A percentile compares a stretch with the other conserved stretches of the same genome.
Evolutionary conservation across 2,329 filamentous ascomycete genomes (phyloP).

Genomic region (Sporothrix curviconia): DNA sequence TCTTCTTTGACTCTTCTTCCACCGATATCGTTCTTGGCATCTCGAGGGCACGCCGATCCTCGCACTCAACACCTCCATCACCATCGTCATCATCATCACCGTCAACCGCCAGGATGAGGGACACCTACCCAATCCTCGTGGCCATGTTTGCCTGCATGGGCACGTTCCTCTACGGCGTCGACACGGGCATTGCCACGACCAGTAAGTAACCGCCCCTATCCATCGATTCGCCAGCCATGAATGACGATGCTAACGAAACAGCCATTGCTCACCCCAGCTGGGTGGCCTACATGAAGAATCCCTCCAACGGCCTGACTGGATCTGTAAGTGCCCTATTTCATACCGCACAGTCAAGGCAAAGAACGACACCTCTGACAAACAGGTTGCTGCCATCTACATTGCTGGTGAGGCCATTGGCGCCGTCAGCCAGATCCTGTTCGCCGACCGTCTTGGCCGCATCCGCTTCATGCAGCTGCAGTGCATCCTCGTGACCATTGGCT

Average conservation of each 20-base stretch:
- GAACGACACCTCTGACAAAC: no score
- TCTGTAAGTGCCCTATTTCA: conserved; percentile 25
- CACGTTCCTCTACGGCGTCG: conserved; percentile 44
- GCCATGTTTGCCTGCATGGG: conserved; percentile 52
- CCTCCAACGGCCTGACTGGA: conserved; percentile 48
- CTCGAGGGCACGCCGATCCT: no score
- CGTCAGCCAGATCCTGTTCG: conserved; percentile 45
- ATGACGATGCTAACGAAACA: background rate
- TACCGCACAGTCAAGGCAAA: no score
- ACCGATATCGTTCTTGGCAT: background rate
- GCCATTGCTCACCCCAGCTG: conserved; percentile 53
- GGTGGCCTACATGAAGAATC: conserved; percentile 52
- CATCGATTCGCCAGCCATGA: background rate
- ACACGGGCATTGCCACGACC: conserved; percentile 20
- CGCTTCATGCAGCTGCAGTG: conserved; percentile 50
- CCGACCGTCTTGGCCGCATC: conserved; percentile 46
- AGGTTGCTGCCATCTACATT: conserved; percentile 50
- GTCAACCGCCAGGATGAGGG: background rate
- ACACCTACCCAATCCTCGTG: conserved; percentile 27
- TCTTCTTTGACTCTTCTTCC: background rate
- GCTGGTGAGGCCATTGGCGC: conserved; percentile 53
- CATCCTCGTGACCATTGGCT: conserved; percentile 48
- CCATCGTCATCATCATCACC: background rate
- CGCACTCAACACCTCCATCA: background rate
- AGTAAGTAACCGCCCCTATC: conserved; percentile 15